Percentiles rank a stretch among this genome's conserved stretches.
Conservation (phyloP, 1,139 yeast species). For the Kurtzmaniella quercitrusa region DNA sequence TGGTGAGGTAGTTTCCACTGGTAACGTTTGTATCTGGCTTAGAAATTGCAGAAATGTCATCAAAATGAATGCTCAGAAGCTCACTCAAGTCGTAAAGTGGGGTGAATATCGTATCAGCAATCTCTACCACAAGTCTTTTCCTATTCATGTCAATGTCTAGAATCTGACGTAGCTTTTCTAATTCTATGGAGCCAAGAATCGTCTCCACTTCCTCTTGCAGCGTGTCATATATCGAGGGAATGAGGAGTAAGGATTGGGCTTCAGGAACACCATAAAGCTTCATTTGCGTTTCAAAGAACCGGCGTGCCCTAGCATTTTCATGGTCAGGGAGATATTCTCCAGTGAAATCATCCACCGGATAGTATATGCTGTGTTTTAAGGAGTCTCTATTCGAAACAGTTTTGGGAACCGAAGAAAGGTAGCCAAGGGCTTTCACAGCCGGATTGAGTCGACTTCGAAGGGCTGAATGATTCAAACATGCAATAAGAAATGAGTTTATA, state of each 20-base stretch:
- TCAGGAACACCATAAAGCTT: constrained; percentile 3
- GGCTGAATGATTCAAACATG: constrained; percentile 32
- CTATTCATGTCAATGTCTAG: not conserved
- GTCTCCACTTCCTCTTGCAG: not conserved
- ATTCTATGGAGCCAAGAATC: not conserved
- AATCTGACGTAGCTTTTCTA: not conserved
- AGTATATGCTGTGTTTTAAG: constrained; percentile 23
- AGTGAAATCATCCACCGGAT: constrained; percentile 40
- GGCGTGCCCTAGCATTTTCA: not conserved
- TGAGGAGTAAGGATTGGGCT: constrained; percentile 2
- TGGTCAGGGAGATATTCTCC: constrained; percentile 18
- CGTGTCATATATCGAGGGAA: constrained; percentile 8
- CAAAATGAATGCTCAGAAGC: not conserved
- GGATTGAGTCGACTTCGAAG: constrained; percentile 34
- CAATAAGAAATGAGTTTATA: not conserved
- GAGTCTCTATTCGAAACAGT: constrained; percentile 8
- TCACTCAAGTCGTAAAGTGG: not conserved
- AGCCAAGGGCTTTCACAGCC: constrained; percentile 22
- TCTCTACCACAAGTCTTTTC: not conserved
- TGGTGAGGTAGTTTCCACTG: constrained; percentile 1
- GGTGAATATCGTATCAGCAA: not conserved
- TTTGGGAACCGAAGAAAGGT: constrained; percentile 12
- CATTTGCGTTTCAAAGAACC: constrained; percentile 8
- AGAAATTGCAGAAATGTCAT: not conserved
- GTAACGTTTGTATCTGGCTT: not conserved